These are phyloP conservation scores for Penicillium antarcticum DNA, from an alignment of 495 filamentous ascomycete species.

Conservation along the genomic window DNA sequence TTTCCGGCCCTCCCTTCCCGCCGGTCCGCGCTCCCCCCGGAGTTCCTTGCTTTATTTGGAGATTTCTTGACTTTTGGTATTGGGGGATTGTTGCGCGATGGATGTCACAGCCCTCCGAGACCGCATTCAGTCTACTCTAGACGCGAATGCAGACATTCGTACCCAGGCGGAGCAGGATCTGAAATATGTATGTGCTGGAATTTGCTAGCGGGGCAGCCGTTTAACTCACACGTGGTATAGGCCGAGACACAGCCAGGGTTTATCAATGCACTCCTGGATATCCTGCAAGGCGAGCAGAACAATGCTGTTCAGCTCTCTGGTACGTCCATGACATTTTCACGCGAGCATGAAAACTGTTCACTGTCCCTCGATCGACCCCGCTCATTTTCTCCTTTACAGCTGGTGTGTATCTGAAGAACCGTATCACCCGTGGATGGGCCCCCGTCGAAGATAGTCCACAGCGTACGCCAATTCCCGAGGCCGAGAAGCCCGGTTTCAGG, in stretches of 20 bases:
- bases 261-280: constrained; percentile 84
- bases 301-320: constrained; percentile 79
- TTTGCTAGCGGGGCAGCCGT: constrained; percentile 12
- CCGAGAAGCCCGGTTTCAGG: constrained; percentile 83
- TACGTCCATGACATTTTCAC: constrained; percentile 40
- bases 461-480: constrained; percentile 72
- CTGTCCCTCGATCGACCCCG: constrained; percentile 11
- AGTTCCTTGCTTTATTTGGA: constrained; percentile 13
- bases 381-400: constrained; percentile 50
- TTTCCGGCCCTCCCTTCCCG: constrained; percentile 3
- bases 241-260: constrained; percentile 90
- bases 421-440: constrained; percentile 86
- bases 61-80: constrained; percentile 28
- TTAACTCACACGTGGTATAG: constrained; percentile 44
- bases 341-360: background rate
- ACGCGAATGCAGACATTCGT: constrained; percentile 78
- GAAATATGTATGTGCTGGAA: constrained; percentile 71
- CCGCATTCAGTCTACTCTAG: constrained; percentile 84
- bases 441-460: constrained; percentile 63
- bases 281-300: constrained; percentile 84
- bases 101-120: constrained; percentile 81
- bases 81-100: constrained; percentile 57
- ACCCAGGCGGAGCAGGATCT: constrained; percentile 87
- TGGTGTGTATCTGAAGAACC: constrained; percentile 96
- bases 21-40: constrained; percentile 14